Evolutionary conservation across 2,329 filamentous ascomycete species (phyloP).

Genomic region (Triangularia setosa): DNA sequence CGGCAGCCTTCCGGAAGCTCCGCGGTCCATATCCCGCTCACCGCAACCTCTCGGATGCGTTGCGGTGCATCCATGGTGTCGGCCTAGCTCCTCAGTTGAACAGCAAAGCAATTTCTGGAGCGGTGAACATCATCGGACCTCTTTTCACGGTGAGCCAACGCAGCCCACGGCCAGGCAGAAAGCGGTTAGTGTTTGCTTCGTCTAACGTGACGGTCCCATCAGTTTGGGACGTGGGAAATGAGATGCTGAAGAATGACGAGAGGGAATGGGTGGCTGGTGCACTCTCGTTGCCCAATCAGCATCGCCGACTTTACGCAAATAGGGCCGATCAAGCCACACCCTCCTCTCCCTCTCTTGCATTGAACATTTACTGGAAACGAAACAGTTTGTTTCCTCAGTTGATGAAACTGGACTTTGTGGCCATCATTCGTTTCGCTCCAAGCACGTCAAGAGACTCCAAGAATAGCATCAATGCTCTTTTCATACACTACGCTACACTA

Average conservation of each 20-base stretch:
- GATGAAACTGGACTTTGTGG: background rate
- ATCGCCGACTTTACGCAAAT: slow-evolving; percentile 1
- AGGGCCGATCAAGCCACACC: slow-evolving; percentile 17
- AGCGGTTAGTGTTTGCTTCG: background rate
- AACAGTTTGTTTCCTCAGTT: background rate
- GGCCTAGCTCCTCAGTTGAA: slow-evolving; percentile 6
- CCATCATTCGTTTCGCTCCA: too few species aligned
- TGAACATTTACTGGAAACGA: background rate
- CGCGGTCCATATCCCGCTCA: slow-evolving; percentile 3
- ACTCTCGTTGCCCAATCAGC: background rate
- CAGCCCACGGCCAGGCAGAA: background rate
- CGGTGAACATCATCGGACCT: background rate
- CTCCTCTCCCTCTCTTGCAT: background rate
- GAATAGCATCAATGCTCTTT: background rate
- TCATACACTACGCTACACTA: too few species aligned
- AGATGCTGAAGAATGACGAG: background rate
- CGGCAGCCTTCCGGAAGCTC: background rate
- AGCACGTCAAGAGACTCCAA: background rate
- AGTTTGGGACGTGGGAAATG: background rate
- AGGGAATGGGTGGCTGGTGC: background rate
- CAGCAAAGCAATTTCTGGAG: background rate
- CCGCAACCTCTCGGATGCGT: slow-evolving; percentile 19
- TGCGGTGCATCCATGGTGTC: slow-evolving; percentile 15
- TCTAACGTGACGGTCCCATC: background rate
- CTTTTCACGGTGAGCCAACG: background rate